Evolutionary conservation across 2,329 filamentous ascomycete genomes (phyloP), one percentile per base, ranked within the genome.

Genomic region (Beauveria scarabaeidicola): DNA sequence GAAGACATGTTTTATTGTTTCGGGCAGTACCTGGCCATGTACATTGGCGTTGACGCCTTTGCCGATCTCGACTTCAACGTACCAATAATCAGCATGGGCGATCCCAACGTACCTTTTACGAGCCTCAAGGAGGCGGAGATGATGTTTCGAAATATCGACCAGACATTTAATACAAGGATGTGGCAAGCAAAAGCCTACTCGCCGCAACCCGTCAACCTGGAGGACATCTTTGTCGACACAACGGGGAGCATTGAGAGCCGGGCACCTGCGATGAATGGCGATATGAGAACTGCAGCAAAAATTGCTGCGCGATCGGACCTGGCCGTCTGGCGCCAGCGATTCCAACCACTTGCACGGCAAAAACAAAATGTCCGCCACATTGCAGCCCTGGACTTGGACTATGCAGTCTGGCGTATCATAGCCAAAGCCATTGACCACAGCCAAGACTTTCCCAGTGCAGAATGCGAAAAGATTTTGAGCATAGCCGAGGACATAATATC

Each of bases 1-100:
- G 51, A 54, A 13, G 61, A 61, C 10, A 62, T 67, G 64, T 57
- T 67, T 1, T 63, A 56, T 9, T 56, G 61, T 5, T 56, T 67
- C 0, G 62, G 63, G 0, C 63, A 64, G 1, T 61, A 64, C 23
- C 54, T 65, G 1, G 58, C 63, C 5, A 59, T 63, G 1, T 67
- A 65, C 43, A 52, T 62, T 1, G 65, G 65, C 9, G 57, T 56
- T 17, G 61, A 63, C 9, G 50, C 60, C 7, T 64, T 64, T 19
- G 61, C 59, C 4, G 63, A 66, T 8, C 51, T 64, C 2, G 43
- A 62, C 36, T 62, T 64, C 4, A 5, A 52, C 44, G 23, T 56
- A 3, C 54, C 19, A 3, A 21, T 54, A 1, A 23, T 59, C 1
- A 55, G 63, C 2, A 52, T 64, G 52, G 54, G 5, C 19, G 29